These are phyloP conservation scores for Cladophialophora immunda DNA, from an alignment of 2,329 filamentous ascomycete species.

Conservation along the genomic window DNA sequence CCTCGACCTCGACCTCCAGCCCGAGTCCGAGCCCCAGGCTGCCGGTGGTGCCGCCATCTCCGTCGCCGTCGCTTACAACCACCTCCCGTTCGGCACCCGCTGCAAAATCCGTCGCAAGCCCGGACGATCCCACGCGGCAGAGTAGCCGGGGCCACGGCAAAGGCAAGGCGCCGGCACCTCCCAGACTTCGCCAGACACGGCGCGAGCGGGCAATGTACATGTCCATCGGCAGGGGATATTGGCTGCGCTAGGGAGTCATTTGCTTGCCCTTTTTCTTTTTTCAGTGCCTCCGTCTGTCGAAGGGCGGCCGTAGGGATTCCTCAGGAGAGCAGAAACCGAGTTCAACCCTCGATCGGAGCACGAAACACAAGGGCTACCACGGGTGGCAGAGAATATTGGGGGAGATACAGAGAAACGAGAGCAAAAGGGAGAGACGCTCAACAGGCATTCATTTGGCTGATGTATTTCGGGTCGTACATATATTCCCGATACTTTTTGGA, in stretches of 20 bases:
- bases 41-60: too few relatives aligned
- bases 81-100: not conserved
- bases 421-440: too few relatives aligned
- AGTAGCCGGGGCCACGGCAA: not conserved
- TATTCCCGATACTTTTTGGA: not conserved
- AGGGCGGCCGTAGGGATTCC: too few relatives aligned
- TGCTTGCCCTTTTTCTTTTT: too few relatives aligned
- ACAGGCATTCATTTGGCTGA: not conserved
- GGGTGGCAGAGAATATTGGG: too few relatives aligned
- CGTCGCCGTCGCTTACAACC: not conserved
- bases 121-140: not conserved
- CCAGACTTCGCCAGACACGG: slow-evolving; percentile 21
- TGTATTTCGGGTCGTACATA: not conserved
- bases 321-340: not conserved
- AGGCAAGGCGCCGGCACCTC: not conserved
- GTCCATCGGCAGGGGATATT: slow-evolving; percentile 43
- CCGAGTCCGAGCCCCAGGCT: slow-evolving; percentile 21
- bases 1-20: not conserved
- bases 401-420: too few relatives aligned
- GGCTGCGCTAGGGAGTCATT: slow-evolving; percentile 43
- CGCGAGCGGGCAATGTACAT: slow-evolving; percentile 44
- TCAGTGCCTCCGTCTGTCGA: not conserved
- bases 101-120: not conserved
- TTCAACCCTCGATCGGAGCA: slow-evolving; percentile 1
- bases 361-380: not conserved